Evolutionary conservation across 805 yeast species (phyloP).

Genomic region (Hermanozyma aechmeae): DNA sequence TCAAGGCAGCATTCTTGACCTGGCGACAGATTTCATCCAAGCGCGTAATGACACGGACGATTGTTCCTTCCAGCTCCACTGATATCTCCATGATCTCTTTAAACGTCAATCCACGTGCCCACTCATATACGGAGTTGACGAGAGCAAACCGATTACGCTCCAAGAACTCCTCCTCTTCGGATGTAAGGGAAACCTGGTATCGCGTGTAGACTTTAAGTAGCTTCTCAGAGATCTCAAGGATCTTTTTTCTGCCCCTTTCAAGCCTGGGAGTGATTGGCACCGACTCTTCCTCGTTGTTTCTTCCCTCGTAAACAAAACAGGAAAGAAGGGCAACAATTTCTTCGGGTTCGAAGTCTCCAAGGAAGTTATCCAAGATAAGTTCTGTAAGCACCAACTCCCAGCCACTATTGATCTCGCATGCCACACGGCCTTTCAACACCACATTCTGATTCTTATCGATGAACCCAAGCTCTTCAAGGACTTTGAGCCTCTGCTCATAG

Average conservation of each 20-base stretch:
- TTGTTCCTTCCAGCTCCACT: conserved; percentile 90
- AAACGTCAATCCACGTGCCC: conserved; percentile 94
- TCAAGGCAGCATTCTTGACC: conserved; percentile 86
- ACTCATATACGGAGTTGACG: conserved; percentile 90
- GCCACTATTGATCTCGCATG: conserved; percentile 86
- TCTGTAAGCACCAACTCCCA: conserved; percentile 89
- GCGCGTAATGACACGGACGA: conserved; percentile 90
- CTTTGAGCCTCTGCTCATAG: conserved; percentile 80
- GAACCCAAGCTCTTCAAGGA: conserved; percentile 69
- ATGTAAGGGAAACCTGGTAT: conserved; percentile 65
- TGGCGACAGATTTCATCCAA: conserved; percentile 93
- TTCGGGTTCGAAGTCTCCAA: conserved; percentile 89
- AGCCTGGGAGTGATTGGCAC: conserved; percentile 68
- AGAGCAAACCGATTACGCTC: conserved; percentile 82
- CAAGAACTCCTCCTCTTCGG: conserved; percentile 78
- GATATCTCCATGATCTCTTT: conserved; percentile 85
- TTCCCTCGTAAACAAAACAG: conserved; percentile 88
- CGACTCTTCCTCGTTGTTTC: conserved; percentile 53
- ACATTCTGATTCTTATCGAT: conserved; percentile 72
- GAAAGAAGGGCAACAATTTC: conserved; percentile 94
- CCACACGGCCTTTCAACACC: conserved; percentile 83
- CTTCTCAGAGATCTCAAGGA: conserved; percentile 59
- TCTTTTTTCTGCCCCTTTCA: conserved; percentile 56
- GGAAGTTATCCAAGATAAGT: conserved; percentile 78
- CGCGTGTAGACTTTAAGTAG: conserved; percentile 53